phyloP scores from a whole-genome alignment of 2,329 filamentous ascomycete genomes.

The Calonectria fujianensis region DNA sequence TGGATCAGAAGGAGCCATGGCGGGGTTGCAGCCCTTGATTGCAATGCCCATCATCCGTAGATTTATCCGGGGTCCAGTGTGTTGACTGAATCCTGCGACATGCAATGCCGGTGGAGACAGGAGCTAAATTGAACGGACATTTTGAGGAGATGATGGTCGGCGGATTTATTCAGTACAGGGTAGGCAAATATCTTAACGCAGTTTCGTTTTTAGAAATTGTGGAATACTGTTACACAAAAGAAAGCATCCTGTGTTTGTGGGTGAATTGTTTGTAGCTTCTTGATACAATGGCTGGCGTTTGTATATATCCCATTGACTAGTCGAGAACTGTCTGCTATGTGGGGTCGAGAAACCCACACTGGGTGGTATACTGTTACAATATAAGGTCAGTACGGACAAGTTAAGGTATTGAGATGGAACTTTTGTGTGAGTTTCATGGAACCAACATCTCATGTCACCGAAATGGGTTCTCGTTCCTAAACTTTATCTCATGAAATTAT shows the following conservation, averaged over 20 bases:
- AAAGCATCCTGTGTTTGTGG: background rate
- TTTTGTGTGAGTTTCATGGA: background rate
- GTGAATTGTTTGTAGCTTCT: background rate
- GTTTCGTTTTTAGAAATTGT: background rate
- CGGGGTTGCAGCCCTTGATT: conserved; percentile 11
- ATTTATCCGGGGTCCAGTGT: background rate
- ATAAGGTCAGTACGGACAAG: background rate
- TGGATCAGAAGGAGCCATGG: background rate
- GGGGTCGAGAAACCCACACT: background rate
- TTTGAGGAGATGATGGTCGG: background rate
- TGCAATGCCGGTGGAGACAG: background rate
- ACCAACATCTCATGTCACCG: background rate
- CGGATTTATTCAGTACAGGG: background rate
- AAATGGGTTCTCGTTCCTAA: background rate
- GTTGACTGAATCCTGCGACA: background rate
- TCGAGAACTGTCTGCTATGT: background rate
- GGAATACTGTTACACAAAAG: background rate
- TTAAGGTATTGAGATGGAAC: background rate
- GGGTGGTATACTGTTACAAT: background rate
- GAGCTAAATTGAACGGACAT: background rate
- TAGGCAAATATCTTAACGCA: background rate
- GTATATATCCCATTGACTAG: background rate
- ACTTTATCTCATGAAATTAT: background rate
- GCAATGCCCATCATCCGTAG: background rate
- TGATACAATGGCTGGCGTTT: background rate